Evolutionary conservation across 768 basidiomycete genomes (phyloP).

Genomic region (Favolaschia claudopus): DNA sequence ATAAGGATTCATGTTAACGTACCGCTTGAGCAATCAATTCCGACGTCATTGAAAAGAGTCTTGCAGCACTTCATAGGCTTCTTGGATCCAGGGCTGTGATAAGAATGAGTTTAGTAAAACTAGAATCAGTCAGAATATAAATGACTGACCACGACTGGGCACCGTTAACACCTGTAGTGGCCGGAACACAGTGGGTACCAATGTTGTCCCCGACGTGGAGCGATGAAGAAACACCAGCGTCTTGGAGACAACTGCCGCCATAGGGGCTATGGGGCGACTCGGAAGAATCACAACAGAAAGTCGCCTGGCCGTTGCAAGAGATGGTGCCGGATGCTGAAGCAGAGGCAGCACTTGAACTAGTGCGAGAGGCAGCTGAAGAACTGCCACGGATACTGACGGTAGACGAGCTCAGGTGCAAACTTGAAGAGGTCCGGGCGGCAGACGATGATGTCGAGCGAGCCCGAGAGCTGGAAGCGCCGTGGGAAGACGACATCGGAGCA

Average conservation of each 20-base stretch:
- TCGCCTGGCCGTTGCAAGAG: not conserved
- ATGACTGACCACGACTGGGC: slow-evolving; percentile 1
- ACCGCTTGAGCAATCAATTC: slow-evolving; percentile 7
- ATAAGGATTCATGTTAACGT: not conserved
- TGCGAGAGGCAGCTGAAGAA: not conserved
- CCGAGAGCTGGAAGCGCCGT: no score
- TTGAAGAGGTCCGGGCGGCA: no score
- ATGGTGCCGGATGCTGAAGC: not conserved
- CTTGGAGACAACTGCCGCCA: not conserved
- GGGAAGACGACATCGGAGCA: no score
- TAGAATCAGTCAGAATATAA: not conserved
- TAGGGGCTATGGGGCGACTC: not conserved
- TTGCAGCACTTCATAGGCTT: slow-evolving; percentile 9
- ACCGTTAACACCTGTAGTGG: not conserved
- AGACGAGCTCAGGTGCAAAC: no score
- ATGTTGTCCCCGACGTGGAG: not conserved
- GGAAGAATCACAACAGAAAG: slow-evolving; percentile 5
- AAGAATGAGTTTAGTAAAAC: not conserved
- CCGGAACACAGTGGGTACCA: not conserved
- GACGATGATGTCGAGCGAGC: not conserved
- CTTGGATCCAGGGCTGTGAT: slow-evolving; percentile 7
- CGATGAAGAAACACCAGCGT: not conserved
- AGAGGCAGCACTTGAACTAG: slow-evolving; percentile 4
- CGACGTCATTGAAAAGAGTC: not conserved
- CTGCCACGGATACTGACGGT: no score